These are phyloP conservation scores for Gossypium bickii DNA, from an alignment of 345 rosid genomes.

Conservation along the genomic window DNA sequence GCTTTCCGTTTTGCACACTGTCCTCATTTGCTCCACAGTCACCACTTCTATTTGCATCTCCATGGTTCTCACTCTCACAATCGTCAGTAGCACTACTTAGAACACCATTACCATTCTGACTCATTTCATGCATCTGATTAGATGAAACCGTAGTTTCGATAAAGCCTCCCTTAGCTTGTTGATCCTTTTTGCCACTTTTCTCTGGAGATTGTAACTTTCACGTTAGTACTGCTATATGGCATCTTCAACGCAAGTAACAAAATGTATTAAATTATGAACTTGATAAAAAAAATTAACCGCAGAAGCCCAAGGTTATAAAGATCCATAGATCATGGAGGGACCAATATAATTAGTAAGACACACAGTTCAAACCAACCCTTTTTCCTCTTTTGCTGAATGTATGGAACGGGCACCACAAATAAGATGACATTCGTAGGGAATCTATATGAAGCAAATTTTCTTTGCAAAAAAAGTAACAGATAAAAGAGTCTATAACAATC, in stretches of 20 bases:
- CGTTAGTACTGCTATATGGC: background rate
- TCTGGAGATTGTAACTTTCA: conserved; percentile 22
- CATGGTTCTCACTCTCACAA: conserved; percentile 17
- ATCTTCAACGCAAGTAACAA: background rate
- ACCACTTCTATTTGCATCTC: conserved; percentile 22
- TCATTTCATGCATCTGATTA: conserved; percentile 23
- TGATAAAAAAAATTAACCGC: background rate
- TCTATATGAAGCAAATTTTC: background rate
- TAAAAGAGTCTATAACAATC: background rate
- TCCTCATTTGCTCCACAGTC: conserved; percentile 14
- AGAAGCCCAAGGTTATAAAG: background rate
- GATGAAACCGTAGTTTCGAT: conserved; percentile 20
- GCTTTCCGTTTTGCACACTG: conserved; percentile 4
- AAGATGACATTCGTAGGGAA: background rate
- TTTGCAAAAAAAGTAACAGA: background rate
- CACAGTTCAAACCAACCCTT: background rate
- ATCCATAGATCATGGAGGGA: background rate
- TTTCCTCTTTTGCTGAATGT: background rate
- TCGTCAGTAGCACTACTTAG: conserved; percentile 23
- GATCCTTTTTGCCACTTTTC: conserved; percentile 19
- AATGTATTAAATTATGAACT: background rate
- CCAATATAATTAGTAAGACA: background rate
- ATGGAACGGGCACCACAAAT: background rate
- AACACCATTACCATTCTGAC: conserved; percentile 24
- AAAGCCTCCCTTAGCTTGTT: conserved; percentile 13